Evolutionary conservation across 331 rosid genomes (phyloP), one percentile per base, ranked within the genome.

Genomic region (Stylosanthes scabra): DNA sequence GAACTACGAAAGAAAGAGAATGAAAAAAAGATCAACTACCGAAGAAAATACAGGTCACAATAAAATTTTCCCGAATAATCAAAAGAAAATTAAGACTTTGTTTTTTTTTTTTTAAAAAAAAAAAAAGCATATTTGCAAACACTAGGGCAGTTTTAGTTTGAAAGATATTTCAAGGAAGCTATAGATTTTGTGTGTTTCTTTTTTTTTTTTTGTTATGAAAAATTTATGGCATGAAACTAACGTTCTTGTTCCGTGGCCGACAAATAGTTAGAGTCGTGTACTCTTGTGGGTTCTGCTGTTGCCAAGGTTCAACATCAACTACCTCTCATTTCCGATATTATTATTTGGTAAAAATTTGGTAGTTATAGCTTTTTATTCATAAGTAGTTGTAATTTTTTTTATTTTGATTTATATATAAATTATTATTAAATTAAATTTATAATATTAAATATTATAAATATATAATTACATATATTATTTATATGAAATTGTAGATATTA

Each of bases 191-290:
- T 6, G n/a, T n/a, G n/a, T 49, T 4, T 49, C 20, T 13, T 13
- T 10, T 49, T 13, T 49, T 7, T 13, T 0, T 0, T 13, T 50
- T 12, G n/a, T 13, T 4, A 14, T 9, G 9, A 12, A n/a, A 14
- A n/a, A 3, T 62, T 62, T 40, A 9, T 62, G 68, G 68, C 68
- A 11, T 9, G 68, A 50, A 11, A 3, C 29, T 62, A 59, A 62
- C 31, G 7, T 62, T 63, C 20, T 9, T 11, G 51, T 63, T 63
- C 27, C 52, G 37, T 63, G 52, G 68, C 34, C 52, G 15, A 15
- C 31, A 63, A 63, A 39, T 15, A 16, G 9, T 14, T 15, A 41
- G 68, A 63, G 68, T 63, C 68, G 68, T 63, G 68, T 41, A 41
- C 68, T 4, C 37, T 41, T 63, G 14, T 41, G 34, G 14, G 16